Evolutionary conservation across 1,139 yeast species (phyloP).

Genomic region (Suhomyces wounanorum): DNA sequence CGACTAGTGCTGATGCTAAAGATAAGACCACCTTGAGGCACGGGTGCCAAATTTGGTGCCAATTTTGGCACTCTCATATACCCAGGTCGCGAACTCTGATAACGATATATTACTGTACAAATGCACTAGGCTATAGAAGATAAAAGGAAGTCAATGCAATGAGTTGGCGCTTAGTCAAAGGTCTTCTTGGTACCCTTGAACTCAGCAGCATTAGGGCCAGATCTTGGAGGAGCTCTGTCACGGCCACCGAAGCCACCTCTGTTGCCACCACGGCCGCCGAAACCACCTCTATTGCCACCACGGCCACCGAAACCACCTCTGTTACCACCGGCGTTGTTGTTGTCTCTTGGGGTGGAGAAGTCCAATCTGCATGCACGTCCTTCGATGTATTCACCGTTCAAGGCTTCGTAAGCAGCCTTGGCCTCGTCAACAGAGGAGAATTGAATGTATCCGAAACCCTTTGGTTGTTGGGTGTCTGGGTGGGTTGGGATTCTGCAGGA

Average conservation of each 20-base stretch:
- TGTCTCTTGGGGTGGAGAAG: slow-evolving; percentile 86
- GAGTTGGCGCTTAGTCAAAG: slow-evolving; percentile 53
- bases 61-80: too few species aligned
- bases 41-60: too few species aligned
- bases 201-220: slow-evolving; percentile 57
- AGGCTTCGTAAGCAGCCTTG: slow-evolving; percentile 79
- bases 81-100: not conserved
- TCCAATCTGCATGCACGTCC: slow-evolving; percentile 96
- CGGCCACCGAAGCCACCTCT: slow-evolving; percentile 48
- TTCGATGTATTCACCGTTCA: slow-evolving; percentile 85
- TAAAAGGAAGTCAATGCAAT: slow-evolving; percentile 3
- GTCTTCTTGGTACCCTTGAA: slow-evolving; percentile 79
- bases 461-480: slow-evolving; percentile 98
- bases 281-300: slow-evolving; percentile 20
- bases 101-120: slow-evolving; percentile 3
- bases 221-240: slow-evolving; percentile 62
- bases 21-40: too few species aligned
- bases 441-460: slow-evolving; percentile 98
- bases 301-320: slow-evolving; percentile 45
- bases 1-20: too few species aligned
- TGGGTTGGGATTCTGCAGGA: slow-evolving; percentile 96
- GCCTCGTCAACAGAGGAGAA: slow-evolving; percentile 87
- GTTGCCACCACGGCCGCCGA: slow-evolving; percentile 38
- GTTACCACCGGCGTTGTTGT: slow-evolving; percentile 22
- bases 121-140: slow-evolving; percentile 1